Base-by-base conservation (phyloP, 345 rosid species). In the Cardamine chenopodiifolia region DNA sequence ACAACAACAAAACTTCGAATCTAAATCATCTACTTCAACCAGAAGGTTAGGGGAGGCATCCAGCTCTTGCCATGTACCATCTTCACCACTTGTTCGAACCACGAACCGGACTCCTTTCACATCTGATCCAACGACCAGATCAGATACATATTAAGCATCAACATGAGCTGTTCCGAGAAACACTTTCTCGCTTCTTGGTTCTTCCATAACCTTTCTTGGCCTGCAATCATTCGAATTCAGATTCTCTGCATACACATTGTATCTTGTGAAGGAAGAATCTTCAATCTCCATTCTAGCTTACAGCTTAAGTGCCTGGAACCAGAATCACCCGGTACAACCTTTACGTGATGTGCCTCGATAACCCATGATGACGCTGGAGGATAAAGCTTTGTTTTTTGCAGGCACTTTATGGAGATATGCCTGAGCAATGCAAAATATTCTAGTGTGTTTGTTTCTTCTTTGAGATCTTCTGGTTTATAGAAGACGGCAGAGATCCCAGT, bases 371-470 rank as follows among this genome's bases (percentile, higher is more conserved):
- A 68, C 0, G 88, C 81, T 5, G 86, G 83, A 15, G 90, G 90
- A 8, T 88, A 83, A 23, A 78, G 19, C 52, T 64, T 10, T 71
- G 57, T 48, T 68, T 82, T 79, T 66, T 82, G 20, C 83, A 81
- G 26, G 77, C 34, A 1, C 0, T 68, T 68, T 20, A 76, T 61
- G n/a, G 79, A 76, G 55, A 90, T 76, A 62, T 89, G 81, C 23
- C 98, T 93, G 26, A 90, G 96, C 55, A 90, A 73, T 8, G 93
- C 87, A 65, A 68, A 76, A 54, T 84, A 93, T 28, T 78, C 77
- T 4, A 39, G 1, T 32, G 39, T 53, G 69, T 18, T 84, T 49
- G 71, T 63, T 71, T 68, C 22, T 72, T 59, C 67, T 49, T 56
- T 37, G 20, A 74, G 53, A n/a, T 68, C 70, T 58, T 60, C 26